Evolutionary conservation across 2,329 filamentous ascomycete genomes (phyloP).

Genomic region (Botrytis elliptica): DNA sequence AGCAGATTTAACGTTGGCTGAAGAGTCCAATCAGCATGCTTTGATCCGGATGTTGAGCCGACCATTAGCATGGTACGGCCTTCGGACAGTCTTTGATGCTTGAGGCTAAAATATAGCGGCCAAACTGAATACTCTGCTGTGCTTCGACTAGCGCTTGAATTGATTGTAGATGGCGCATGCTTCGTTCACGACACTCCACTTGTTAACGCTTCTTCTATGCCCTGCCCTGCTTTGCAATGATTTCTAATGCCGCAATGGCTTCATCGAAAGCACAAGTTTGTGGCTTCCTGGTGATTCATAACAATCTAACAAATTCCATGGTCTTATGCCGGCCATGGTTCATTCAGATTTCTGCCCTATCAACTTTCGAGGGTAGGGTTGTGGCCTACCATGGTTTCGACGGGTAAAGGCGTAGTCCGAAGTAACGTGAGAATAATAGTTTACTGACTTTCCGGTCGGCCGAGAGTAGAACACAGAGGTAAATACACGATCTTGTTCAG

Average conservation of each 20-base stretch:
- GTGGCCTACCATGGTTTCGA: not conserved
- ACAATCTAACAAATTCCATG: not conserved
- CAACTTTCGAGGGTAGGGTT: conserved; percentile 15
- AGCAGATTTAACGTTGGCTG: not conserved
- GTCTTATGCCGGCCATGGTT: conserved; percentile 13
- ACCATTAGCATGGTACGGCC: not conserved
- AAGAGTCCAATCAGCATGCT: not conserved
- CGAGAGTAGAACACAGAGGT: not conserved
- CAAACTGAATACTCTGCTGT: not conserved
- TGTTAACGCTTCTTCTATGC: not conserved
- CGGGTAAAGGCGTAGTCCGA: too few species aligned
- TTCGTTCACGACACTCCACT: not conserved
- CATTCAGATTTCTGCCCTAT: conserved; percentile 16
- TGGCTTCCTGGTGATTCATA: not conserved
- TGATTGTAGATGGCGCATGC: not conserved
- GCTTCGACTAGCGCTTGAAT: not conserved
- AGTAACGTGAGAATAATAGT: not conserved
- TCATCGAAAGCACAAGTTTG: too few species aligned
- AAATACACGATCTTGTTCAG: not conserved
- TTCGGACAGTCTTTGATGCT: not conserved
- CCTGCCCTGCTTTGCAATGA: not conserved
- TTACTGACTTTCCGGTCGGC: not conserved
- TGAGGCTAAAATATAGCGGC: not conserved
- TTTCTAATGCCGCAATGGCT: not conserved
- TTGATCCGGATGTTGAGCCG: not conserved